phyloP scores from a whole-genome alignment of 441 rosid species.

The Brassica hybrid region DNA sequence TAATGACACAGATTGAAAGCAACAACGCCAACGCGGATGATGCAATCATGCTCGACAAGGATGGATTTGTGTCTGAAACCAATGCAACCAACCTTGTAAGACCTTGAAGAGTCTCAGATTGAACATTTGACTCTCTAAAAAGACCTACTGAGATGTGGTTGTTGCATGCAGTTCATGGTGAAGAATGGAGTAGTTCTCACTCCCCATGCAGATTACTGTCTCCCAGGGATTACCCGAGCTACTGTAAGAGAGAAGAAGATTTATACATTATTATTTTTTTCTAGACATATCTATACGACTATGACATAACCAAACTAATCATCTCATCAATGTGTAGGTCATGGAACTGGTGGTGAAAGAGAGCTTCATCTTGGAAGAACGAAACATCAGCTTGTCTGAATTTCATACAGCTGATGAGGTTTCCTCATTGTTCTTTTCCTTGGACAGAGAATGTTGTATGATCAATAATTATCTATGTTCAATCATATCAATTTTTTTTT shows the following conservation, averaged over 20 bases:
- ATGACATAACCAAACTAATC: neutral
- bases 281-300: neutral
- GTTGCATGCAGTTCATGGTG: slow-evolving; percentile 71
- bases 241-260: slow-evolving; percentile 58
- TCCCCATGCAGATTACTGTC: slow-evolving; percentile 94
- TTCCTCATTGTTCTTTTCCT: slow-evolving; percentile 1
- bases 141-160: neutral
- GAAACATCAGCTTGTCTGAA: slow-evolving; percentile 80
- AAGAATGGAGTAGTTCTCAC: slow-evolving; percentile 83
- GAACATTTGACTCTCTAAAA: neutral
- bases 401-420: slow-evolving; percentile 94
- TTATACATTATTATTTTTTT: slow-evolving; percentile 18
- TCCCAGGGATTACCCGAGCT: slow-evolving; percentile 89
- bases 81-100: slow-evolving; percentile 94
- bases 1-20: slow-evolving; percentile 66
- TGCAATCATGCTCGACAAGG: slow-evolving; percentile 95
- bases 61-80: slow-evolving; percentile 91
- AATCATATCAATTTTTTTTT: neutral
- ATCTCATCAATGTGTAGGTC: slow-evolving; percentile 50
- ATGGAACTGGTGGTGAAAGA: slow-evolving; percentile 81
- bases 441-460: neutral
- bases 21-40: slow-evolving; percentile 80
- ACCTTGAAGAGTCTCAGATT: neutral
- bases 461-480: neutral
- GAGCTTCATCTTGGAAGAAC: slow-evolving; percentile 68